These are phyloP conservation scores for Endogone sp. DNA, from an alignment of 192 early-diverging fungal species.

Conservation along the genomic window DNA sequence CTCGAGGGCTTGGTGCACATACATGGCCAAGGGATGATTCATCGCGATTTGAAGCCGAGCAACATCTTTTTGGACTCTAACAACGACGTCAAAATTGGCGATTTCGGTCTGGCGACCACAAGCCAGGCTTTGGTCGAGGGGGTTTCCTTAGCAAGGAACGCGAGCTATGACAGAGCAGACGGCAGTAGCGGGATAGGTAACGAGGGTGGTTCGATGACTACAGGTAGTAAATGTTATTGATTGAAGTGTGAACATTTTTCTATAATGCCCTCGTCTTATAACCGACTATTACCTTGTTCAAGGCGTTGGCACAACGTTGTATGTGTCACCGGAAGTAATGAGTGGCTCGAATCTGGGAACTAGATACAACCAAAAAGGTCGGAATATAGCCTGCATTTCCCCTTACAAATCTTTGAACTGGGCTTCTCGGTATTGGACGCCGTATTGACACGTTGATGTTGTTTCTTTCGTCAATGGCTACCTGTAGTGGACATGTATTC, in stretches of 20 bases:
- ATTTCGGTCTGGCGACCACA: constrained; percentile 72
- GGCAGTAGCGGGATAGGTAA: constrained; percentile 10
- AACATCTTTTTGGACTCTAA: constrained; percentile 76
- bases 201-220: constrained; percentile 63
- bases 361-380: constrained; percentile 70
- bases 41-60: constrained; percentile 88
- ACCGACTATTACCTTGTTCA: too few species aligned
- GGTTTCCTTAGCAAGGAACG: not conserved
- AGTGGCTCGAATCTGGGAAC: constrained; percentile 35
- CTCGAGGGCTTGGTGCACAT: constrained; percentile 88
- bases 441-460: too few species aligned
- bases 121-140: constrained; percentile 33
- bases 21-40: constrained; percentile 84
- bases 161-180: not conserved
- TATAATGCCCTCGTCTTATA: too few species aligned
- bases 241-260: too few species aligned
- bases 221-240: too few species aligned
- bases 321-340: constrained; percentile 77
- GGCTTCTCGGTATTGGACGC: too few species aligned
- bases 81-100: constrained; percentile 62
- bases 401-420: too few species aligned
- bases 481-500: constrained; percentile 68
- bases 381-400: too few species aligned
- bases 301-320: constrained; percentile 86
- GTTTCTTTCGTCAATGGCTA: too few species aligned